phyloP scores from a whole-genome alignment of 495 filamentous ascomycete species.

The Aspergillus taichungensis region DNA sequence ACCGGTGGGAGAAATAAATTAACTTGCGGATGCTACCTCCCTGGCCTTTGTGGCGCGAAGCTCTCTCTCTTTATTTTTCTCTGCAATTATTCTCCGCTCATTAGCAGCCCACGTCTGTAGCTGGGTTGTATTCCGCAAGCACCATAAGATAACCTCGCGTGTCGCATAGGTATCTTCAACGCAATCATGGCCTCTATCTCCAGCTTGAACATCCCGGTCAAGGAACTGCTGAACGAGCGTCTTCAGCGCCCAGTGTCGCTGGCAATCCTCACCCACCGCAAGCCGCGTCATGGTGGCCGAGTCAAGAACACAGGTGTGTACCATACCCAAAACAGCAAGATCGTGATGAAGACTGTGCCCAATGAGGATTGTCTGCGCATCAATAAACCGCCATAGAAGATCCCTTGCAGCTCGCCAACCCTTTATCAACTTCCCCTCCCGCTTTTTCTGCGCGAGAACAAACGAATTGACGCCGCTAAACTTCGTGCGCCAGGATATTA shows the following conservation, averaged over 20 bases:
- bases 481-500: constrained; percentile 26
- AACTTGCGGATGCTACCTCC: no score
- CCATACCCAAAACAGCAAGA: constrained; percentile 29
- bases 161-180: constrained; percentile 25
- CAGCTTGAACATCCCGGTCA: constrained; percentile 16
- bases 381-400: constrained; percentile 26
- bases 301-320: constrained; percentile 32
- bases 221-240: constrained; percentile 16
- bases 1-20: no score
- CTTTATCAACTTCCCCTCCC: constrained; percentile 18
- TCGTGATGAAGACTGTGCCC: constrained; percentile 35
- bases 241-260: constrained; percentile 15
- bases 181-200: constrained; percentile 22
- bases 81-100: neutral
- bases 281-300: constrained; percentile 11
- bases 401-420: constrained; percentile 29
- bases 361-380: constrained; percentile 31
- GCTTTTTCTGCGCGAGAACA: constrained; percentile 14
- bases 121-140: constrained; percentile 13
- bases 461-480: constrained; percentile 24
- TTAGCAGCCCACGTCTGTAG: constrained; percentile 10
- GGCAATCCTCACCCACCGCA: constrained; percentile 4
- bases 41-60: no score
- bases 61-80: neutral
- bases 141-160: constrained; percentile 25